These are phyloP conservation scores for Ambrosia artemisiifolia DNA, from an alignment of 129 eudicot species.

Conservation along the genomic window DNA sequence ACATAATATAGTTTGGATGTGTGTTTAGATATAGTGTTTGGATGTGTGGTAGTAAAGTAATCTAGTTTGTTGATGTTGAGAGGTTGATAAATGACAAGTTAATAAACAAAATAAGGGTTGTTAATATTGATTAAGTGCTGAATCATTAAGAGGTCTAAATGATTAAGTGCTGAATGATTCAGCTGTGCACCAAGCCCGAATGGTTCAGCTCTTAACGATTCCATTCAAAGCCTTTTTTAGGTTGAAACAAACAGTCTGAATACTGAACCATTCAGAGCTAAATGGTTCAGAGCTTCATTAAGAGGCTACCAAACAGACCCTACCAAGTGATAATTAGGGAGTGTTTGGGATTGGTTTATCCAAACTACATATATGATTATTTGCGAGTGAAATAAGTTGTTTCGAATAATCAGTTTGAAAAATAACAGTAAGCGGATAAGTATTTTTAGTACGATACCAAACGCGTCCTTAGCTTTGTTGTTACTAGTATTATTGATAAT, in stretches of 20 bases:
- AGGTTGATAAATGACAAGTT: not conserved
- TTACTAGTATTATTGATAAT: not conserved
- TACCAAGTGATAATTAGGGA: not conserved
- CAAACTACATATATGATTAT: not conserved
- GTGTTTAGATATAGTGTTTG: slow-evolving; percentile 5
- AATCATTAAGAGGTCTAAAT: too few species aligned
- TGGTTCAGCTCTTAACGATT: too few species aligned
- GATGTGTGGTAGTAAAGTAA: not conserved
- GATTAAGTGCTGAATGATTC: too few species aligned
- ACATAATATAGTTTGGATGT: not conserved
- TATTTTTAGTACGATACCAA: not conserved
- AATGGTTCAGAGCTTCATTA: too few species aligned
- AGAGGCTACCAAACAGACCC: too few species aligned
- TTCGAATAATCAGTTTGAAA: not conserved
- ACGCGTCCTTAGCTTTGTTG: not conserved
- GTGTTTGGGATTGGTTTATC: not conserved
- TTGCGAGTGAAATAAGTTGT: not conserved
- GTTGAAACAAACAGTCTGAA: too few species aligned
- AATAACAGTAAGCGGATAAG: too few species aligned
- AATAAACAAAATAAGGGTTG: not conserved
- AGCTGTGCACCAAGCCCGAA: too few species aligned
- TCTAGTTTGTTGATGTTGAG: not conserved
- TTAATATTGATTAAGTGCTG: too few species aligned
- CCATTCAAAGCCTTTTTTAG: too few species aligned
- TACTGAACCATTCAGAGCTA: too few species aligned